Conservation (phyloP, 345 rosid genomes). For the Hevea brasiliensis region DNA sequence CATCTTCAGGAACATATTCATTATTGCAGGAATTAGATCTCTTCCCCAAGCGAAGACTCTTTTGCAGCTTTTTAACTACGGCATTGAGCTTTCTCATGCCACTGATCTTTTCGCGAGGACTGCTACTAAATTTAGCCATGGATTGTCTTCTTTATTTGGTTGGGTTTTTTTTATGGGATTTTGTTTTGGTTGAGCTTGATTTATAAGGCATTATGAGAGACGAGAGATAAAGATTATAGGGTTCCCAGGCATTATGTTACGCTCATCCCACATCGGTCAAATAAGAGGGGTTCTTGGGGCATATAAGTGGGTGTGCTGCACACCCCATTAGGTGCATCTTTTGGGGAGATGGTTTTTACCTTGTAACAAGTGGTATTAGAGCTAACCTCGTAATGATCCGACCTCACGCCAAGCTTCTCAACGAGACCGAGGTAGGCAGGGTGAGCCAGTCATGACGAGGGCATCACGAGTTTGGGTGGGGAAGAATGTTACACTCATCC, state of each 20-base stretch:
- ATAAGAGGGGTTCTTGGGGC: no score
- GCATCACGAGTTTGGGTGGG: no score
- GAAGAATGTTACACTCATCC: no score
- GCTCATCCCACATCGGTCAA: no score
- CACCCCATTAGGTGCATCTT: no score
- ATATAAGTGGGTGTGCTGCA: no score
- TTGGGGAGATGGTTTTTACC: no score
- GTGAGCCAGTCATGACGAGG: no score
- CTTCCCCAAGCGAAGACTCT: slow-evolving; percentile 17
- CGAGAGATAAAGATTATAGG: not conserved
- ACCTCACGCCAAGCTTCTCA: no score
- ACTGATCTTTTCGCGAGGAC: not conserved
- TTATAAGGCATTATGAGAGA: not conserved
- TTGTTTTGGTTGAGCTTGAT: not conserved
- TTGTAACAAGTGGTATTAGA: no score
- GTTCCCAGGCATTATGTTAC: not conserved
- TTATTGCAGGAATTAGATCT: not conserved
- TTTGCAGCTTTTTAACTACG: slow-evolving; percentile 18
- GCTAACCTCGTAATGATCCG: no score
- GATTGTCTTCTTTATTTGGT: not conserved
- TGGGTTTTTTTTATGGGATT: not conserved
- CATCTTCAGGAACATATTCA: slow-evolving; percentile 55
- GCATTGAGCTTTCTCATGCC: slow-evolving; percentile 12
- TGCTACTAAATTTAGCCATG: slow-evolving; percentile 25
- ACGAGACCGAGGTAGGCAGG: no score